Evolutionary conservation across 2,329 filamentous ascomycete species (phyloP), one percentile per base, ranked within the genome.

Genomic region (Aspergillus floridensis): DNA sequence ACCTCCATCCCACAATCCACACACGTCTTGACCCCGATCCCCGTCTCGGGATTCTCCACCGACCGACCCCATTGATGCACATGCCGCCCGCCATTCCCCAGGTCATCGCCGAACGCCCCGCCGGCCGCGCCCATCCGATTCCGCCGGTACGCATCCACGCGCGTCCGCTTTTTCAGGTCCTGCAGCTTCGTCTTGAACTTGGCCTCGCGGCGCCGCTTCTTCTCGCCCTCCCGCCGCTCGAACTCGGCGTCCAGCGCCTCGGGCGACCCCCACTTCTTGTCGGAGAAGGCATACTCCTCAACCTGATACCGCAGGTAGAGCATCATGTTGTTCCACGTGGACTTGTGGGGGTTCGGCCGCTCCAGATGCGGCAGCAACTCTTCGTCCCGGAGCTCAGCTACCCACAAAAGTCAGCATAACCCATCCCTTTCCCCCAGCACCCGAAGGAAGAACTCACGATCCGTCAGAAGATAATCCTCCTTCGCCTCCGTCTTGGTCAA

Each of bases 321-420:
- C 88, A 96, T 96, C 95, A 99, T 99, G 80, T 96, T 92, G 75
- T 97, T 92, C 91, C 92, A 99, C 59, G 93, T 92, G 0, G 90
- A 87, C 74, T 97, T 97, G 77, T 97, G 95, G 0, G 95, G 95
- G 69, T 99, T 99, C 1, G 95, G 93, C 35, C 88, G 88, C 56
- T 90, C 89, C 8, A 99, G 82, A 73, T 96, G 93, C 0, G 93
- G 93, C 0, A 99, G 82, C 1, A 99, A 81, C 16, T 93, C 89
- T 59, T 87, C 84, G 70, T 99, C 95, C 68, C 89, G 89, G n/a
- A 99, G 83, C 74, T 99, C 95, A 38, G 93, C 91, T 90, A 64
- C 62, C 51, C 16, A 52, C 16, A 49, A 31, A 10, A 49, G 57
- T 62, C 44, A 63, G 5, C 10, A 59, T 4, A 31, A 11, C 21